These are phyloP conservation scores for Globisporangium spinosum DNA, from an alignment of 352 stramenopile species.

Conservation along the genomic window DNA sequence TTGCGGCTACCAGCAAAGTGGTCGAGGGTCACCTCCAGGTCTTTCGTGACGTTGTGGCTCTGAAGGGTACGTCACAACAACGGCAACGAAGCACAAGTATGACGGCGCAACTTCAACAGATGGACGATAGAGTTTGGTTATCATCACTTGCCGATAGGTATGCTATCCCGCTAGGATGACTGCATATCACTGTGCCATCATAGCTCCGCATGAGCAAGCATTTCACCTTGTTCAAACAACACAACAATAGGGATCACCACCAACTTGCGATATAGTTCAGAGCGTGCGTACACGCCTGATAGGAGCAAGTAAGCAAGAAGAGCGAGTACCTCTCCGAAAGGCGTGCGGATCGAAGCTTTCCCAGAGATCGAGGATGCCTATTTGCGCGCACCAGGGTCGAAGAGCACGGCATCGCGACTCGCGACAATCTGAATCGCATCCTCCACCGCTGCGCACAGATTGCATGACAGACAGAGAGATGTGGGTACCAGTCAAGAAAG, in stretches of 20 bases:
- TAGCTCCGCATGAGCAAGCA: slow-evolving; percentile 36
- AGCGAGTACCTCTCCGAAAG: slow-evolving; percentile 42
- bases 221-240: slow-evolving; percentile 25
- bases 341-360: slow-evolving; percentile 39
- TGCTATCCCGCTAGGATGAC: slow-evolving; percentile 29
- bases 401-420: slow-evolving; percentile 48
- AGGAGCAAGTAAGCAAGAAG: neutral
- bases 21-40: slow-evolving; percentile 24
- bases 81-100: neutral
- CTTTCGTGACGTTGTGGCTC: slow-evolving; percentile 35
- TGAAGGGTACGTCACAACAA: slow-evolving; percentile 10
- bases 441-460: slow-evolving; percentile 35
- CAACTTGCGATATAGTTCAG: too few relatives aligned
- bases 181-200: slow-evolving; percentile 57
- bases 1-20: neutral
- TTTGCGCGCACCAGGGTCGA: slow-evolving; percentile 29
- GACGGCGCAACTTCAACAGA: neutral
- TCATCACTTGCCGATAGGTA: slow-evolving; percentile 44
- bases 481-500: neutral
- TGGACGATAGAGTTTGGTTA: neutral
- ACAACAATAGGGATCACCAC: neutral
- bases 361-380: slow-evolving; percentile 45
- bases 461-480: neutral
- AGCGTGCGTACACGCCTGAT: too few relatives aligned
- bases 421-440: slow-evolving; percentile 49